Evolutionary conservation across 148 eudicot genomes (phyloP).

Genomic region (Silene uniflora): DNA sequence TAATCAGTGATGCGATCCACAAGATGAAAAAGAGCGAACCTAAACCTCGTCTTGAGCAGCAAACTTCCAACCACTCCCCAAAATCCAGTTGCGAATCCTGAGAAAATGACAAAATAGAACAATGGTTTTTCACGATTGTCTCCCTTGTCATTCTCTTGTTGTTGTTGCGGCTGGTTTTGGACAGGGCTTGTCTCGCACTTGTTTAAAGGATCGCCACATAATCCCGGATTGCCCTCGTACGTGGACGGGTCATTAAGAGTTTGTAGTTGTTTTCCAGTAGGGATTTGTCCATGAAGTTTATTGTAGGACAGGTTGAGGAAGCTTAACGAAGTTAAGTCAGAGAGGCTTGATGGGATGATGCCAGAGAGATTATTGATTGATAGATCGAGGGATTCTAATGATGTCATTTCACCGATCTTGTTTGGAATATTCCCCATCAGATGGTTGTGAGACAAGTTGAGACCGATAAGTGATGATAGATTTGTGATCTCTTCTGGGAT

Average conservation of each 20-base stretch:
- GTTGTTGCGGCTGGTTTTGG: no score
- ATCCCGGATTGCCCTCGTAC: no score
- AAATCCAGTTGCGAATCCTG: slow-evolving; percentile 33
- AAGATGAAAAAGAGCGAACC: slow-evolving; percentile 13
- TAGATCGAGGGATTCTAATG: slow-evolving; percentile 29
- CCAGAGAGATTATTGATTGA: slow-evolving; percentile 36
- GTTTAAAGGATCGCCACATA: no score
- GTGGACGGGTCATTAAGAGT: no score
- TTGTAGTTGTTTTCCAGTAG: no score
- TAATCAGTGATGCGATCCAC: slow-evolving; percentile 8
- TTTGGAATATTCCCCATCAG: slow-evolving; percentile 17
- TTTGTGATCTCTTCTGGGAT: slow-evolving; percentile 40
- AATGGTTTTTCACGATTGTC: background rate
- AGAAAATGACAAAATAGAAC: slow-evolving; percentile 20
- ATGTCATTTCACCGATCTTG: slow-evolving; percentile 19
- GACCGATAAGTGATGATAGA: slow-evolving; percentile 7
- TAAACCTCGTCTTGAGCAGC: slow-evolving; percentile 19
- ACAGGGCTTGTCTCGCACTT: no score
- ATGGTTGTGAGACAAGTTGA: slow-evolving; percentile 26
- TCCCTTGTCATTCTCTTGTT: no score
- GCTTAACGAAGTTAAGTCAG: slow-evolving; percentile 21
- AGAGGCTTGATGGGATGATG: slow-evolving; percentile 34
- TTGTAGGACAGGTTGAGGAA: slow-evolving; percentile 31
- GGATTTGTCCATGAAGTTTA: no score
- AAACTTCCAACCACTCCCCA: slow-evolving; percentile 37